phyloP scores from a whole-genome alignment of 2,329 filamentous ascomycete species.

The Colletotrichum lini region DNA sequence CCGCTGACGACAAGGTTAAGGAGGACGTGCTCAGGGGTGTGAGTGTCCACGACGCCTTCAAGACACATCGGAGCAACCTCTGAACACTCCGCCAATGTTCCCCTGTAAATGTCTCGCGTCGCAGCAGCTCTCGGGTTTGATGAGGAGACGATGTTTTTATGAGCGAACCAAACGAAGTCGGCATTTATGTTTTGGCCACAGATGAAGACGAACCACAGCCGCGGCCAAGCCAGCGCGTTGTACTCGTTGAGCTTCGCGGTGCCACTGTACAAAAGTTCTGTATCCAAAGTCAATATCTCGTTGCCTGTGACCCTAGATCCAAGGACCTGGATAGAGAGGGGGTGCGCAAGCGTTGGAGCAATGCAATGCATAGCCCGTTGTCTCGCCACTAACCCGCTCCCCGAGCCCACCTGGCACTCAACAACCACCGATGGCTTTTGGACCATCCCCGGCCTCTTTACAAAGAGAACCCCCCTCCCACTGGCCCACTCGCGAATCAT shows the following conservation, averaged over 20 bases:
- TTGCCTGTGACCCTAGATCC: neutral
- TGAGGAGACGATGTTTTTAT: neutral
- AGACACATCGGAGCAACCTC: conserved; percentile 63
- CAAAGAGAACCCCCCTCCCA: neutral
- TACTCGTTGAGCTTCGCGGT: too few species aligned
- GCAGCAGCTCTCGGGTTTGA: neutral
- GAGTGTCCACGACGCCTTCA: conserved; percentile 77
- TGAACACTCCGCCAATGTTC: conserved; percentile 38
- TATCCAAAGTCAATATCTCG: neutral
- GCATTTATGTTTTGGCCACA: neutral
- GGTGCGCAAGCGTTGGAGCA: neutral
- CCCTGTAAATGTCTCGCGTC: neutral
- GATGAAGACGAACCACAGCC: neutral
- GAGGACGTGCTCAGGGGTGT: conserved; percentile 74
- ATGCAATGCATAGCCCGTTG: conserved; percentile 5
- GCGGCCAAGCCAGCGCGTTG: neutral
- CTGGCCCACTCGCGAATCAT: conserved; percentile 5
- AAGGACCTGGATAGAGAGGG: conserved; percentile 3
- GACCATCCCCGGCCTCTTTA: neutral
- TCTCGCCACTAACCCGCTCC: conserved; percentile 7
- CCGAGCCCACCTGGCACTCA: neutral
- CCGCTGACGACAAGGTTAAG: conserved; percentile 73
- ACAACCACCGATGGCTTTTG: neutral
- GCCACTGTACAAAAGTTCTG: neutral
- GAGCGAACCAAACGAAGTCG: neutral